Conservation (phyloP, 108 stramenopile genomes). For the Thalassiosira profunda region DNA sequence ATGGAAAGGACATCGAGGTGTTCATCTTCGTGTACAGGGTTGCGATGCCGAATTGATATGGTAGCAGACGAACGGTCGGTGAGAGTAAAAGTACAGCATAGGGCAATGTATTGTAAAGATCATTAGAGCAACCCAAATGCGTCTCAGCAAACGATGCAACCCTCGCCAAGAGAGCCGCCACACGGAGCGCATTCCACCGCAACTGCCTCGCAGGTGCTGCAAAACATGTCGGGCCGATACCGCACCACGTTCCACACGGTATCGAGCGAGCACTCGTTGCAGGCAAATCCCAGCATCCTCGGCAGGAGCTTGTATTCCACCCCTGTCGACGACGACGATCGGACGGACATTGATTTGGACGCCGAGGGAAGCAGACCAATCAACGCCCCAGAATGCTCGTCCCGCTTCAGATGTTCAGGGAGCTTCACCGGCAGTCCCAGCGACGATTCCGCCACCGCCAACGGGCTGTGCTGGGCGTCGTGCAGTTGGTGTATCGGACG, state of each 20-base stretch:
- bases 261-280: conserved; percentile 7
- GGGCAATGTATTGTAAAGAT: no score
- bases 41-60: no score
- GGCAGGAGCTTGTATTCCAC: conserved; percentile 11
- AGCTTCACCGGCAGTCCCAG: neutral
- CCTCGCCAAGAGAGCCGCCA: no score
- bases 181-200: no score
- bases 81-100: no score
- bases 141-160: no score
- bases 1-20: neutral
- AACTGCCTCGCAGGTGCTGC: no score
- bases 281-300: conserved; percentile 6
- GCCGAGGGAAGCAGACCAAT: conserved; percentile 18
- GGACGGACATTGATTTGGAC: no score
- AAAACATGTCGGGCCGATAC: conserved; percentile 24
- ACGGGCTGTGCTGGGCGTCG: neutral
- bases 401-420: conserved; percentile 19
- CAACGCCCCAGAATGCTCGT: conserved; percentile 16
- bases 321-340: neutral
- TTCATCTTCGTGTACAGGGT: neutral
- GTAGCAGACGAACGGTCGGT: no score
- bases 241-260: conserved; percentile 26
- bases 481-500: conserved; percentile 20
- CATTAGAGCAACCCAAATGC: no score
- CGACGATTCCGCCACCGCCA: neutral